A percentile compares a stretch with the other conserved stretches of the same genome.
Evolutionary conservation across 2,329 filamentous ascomycete genomes (phyloP).

Genomic region (Sphaerulina musiva): DNA sequence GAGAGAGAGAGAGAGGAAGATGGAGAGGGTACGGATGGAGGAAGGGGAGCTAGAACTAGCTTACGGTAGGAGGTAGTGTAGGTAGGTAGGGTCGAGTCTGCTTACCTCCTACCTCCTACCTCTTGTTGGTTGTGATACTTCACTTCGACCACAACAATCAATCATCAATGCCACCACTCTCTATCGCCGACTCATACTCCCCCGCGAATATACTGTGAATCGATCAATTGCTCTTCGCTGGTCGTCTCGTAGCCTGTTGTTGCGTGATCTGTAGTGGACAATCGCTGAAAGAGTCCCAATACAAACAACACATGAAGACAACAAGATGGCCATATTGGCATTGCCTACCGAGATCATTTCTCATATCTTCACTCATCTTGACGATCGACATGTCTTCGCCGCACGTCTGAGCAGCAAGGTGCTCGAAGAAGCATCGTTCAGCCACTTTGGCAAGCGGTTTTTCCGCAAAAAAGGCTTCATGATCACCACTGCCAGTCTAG

Average conservation of each 20-base stretch:
- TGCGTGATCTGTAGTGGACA: too few relatives aligned
- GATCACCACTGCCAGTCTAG: conserved; percentile 24
- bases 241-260: too few relatives aligned
- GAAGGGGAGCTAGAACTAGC: too few relatives aligned
- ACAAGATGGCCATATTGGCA: conserved; percentile 11
- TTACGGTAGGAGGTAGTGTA: too few relatives aligned
- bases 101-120: too few relatives aligned
- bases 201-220: not conserved
- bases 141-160: too few relatives aligned
- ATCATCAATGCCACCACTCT: not conserved
- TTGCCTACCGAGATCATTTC: conserved; percentile 29
- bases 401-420: conserved; percentile 18
- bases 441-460: conserved; percentile 26
- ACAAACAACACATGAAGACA: not conserved
- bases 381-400: conserved; percentile 21
- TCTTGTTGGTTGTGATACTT: too few relatives aligned
- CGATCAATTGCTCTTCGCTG: too few relatives aligned
- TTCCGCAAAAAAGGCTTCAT: conserved; percentile 33
- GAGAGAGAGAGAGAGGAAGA: not conserved
- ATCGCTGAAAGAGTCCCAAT: too few relatives aligned
- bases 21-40: not conserved
- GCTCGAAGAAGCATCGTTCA: conserved; percentile 25
- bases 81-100: too few relatives aligned
- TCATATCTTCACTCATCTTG: conserved; percentile 21
- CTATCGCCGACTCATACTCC: not conserved